Evolutionary conservation across 2,329 filamentous ascomycete species (phyloP).

Genomic region (Colletotrichum melonis): DNA sequence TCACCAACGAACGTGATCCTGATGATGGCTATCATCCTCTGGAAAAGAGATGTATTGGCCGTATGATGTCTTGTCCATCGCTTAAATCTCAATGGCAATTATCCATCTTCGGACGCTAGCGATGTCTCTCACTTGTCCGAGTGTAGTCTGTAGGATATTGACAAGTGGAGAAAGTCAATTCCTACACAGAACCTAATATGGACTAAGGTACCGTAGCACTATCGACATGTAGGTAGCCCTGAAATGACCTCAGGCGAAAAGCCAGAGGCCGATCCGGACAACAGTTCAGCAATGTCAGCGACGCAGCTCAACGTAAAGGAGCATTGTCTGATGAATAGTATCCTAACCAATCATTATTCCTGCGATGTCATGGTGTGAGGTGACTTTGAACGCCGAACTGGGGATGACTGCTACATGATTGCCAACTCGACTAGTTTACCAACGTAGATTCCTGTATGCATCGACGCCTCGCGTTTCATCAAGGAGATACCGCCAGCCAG

Average conservation of each 20-base stretch:
- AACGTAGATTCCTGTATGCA: conserved; percentile 46
- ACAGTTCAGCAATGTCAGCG: conserved; percentile 46
- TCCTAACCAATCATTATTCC: conserved; percentile 54
- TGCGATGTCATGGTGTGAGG: conserved; percentile 57
- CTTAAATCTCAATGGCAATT: not conserved
- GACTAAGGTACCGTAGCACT: no score
- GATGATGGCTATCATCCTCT: not conserved
- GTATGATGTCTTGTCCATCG: not conserved
- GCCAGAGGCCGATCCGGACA: conserved; percentile 49
- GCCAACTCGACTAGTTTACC: conserved; percentile 43
- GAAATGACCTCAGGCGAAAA: conserved; percentile 42
- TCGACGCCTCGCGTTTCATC: conserved; percentile 49
- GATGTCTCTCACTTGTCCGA: not conserved
- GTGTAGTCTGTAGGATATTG: not conserved
- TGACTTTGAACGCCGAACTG: conserved; percentile 51
- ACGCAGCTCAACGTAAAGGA: conserved; percentile 54
- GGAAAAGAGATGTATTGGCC: not conserved
- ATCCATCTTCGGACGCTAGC: not conserved
- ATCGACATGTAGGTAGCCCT: not conserved
- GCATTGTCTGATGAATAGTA: conserved; percentile 53
- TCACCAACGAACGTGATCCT: not conserved
- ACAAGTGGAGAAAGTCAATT: conserved; percentile 1
- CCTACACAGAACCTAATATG: no score
- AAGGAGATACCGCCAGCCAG: conserved; percentile 42
- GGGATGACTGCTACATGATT: conserved; percentile 53